These are phyloP conservation scores for Boletus fagicola DNA, from an alignment of 768 basidiomycete genomes.

Conservation along the genomic window DNA sequence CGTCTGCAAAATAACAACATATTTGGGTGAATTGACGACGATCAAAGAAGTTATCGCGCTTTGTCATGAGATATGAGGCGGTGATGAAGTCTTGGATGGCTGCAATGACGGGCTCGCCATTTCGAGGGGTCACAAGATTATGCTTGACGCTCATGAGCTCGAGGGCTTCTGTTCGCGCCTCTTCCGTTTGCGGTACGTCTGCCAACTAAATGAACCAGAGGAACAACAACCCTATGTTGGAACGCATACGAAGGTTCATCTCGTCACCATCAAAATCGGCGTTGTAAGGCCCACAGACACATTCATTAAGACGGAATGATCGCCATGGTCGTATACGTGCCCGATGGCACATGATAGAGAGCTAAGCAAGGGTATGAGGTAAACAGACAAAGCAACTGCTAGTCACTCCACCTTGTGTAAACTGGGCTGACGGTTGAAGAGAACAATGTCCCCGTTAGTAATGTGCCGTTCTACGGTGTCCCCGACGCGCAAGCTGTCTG, in stretches of 20 bases:
- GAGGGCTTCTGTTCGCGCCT: conserved; percentile 94
- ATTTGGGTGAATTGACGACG: conserved; percentile 95
- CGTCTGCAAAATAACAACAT: conserved; percentile 92
- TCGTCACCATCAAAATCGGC: conserved; percentile 99
- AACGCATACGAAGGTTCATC: conserved; percentile 91
- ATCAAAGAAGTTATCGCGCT: conserved; percentile 89
- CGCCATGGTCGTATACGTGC: conserved; percentile 97
- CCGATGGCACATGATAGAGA: conserved; percentile 99
- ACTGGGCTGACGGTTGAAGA: conserved; percentile 99
- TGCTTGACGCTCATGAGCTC: conserved; percentile 97
- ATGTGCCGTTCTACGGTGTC: conserved; percentile 96
- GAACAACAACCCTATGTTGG: background rate
- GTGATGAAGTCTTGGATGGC: conserved; percentile 99
- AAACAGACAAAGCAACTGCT: background rate
- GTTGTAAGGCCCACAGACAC: conserved; percentile 98
- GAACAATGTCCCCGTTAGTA: conserved; percentile 90
- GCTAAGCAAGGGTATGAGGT: conserved; percentile 38
- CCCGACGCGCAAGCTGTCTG: conserved; percentile 79
- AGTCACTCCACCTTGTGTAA: conserved; percentile 73
- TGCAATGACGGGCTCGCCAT: conserved; percentile 98
- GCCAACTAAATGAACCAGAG: background rate
- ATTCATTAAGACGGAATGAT: conserved; percentile 96
- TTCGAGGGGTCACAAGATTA: conserved; percentile 96
- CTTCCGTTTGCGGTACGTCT: conserved; percentile 99
- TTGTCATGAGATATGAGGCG: conserved; percentile 92